A percentile compares a stretch with the other conserved stretches of the same genome.
Conservation (phyloP, 2,329 filamentous ascomycete genomes). For the Myrmaecium sp. region DNA sequence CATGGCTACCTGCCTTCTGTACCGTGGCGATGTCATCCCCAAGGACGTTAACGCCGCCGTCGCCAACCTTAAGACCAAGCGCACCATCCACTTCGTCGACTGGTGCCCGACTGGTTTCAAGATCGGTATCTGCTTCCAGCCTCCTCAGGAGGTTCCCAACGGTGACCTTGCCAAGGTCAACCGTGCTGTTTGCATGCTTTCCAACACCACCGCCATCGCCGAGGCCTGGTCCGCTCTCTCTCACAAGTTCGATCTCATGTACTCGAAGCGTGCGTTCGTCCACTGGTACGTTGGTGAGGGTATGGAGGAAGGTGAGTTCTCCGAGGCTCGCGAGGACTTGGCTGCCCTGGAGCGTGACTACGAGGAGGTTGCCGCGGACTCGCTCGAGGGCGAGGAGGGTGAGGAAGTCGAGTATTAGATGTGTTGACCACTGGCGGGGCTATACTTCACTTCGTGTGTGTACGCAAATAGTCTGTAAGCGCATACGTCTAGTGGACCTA, state of each 20-base stretch:
- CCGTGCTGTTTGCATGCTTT: conserved; percentile 78
- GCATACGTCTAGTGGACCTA: too few species aligned
- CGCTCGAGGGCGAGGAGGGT: conserved; percentile 37
- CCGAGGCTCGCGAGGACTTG: conserved; percentile 71
- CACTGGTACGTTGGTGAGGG: conserved; percentile 77
- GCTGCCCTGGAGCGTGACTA: conserved; percentile 77
- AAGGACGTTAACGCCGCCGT: conserved; percentile 53
- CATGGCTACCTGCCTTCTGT: conserved; percentile 57
- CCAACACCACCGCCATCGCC: conserved; percentile 58
- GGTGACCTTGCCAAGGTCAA: conserved; percentile 95
- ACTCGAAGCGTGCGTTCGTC: conserved; percentile 60
- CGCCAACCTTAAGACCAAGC: conserved; percentile 50
- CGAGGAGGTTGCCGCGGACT: conserved; percentile 64
- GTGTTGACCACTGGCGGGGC: too few species aligned
- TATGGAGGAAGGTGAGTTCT: conserved; percentile 87
- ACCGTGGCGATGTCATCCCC: conserved; percentile 55
- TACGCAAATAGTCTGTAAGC: too few species aligned
- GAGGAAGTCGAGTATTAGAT: conserved; percentile 34
- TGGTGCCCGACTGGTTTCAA: conserved; percentile 65
- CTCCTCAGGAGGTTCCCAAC: conserved; percentile 87
- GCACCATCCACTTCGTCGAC: conserved; percentile 57
- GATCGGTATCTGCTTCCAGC: conserved; percentile 69
- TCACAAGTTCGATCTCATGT: conserved; percentile 65
- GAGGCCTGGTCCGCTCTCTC: conserved; percentile 58
- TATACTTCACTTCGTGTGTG: neutral